Conservation (phyloP, 1,139 yeast genomes). For the Scheffersomyces parashehatae region DNA sequence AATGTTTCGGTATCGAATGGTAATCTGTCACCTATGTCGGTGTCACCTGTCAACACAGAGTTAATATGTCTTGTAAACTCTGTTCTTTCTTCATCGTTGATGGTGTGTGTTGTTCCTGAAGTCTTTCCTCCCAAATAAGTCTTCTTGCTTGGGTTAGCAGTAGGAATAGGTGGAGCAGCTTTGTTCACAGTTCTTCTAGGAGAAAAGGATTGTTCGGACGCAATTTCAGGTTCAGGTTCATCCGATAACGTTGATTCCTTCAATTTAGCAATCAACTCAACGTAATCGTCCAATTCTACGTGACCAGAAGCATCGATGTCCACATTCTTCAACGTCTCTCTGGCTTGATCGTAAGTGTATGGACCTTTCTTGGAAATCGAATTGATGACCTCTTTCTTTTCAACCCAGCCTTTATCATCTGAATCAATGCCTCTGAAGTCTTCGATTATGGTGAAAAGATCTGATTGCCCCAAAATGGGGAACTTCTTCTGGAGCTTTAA, state of each 20-base stretch:
- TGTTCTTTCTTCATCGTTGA: constrained; percentile 93
- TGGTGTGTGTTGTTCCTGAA: constrained; percentile 94
- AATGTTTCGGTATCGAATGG: constrained; percentile 95
- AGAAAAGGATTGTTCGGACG: constrained; percentile 12
- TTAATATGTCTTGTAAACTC: constrained; percentile 97
- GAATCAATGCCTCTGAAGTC: constrained; percentile 74
- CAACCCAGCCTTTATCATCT: constrained; percentile 95
- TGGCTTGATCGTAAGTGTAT: constrained; percentile 85
- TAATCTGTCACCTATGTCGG: constrained; percentile 77
- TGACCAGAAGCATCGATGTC: constrained; percentile 96
- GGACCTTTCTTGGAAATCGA: constrained; percentile 77
- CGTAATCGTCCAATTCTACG: constrained; percentile 94
- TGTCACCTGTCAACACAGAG: constrained; percentile 87
- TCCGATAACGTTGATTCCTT: constrained; percentile 37
- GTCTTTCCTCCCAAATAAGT: constrained; percentile 79
- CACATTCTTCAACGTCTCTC: constrained; percentile 88
- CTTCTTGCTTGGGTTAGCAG: constrained; percentile 60
- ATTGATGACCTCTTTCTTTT: constrained; percentile 86
- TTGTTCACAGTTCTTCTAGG: constrained; percentile 14
- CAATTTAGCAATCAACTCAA: constrained; percentile 75
- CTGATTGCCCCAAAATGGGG: constrained; percentile 84
- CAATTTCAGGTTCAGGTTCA: constrained; percentile 23
- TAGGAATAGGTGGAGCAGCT: constrained; percentile 36
- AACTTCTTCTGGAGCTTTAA: constrained; percentile 71
- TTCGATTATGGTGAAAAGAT: constrained; percentile 80